Base-by-base conservation (phyloP, 805 yeast genomes). In the Metschnikowia bowlesiae region DNA sequence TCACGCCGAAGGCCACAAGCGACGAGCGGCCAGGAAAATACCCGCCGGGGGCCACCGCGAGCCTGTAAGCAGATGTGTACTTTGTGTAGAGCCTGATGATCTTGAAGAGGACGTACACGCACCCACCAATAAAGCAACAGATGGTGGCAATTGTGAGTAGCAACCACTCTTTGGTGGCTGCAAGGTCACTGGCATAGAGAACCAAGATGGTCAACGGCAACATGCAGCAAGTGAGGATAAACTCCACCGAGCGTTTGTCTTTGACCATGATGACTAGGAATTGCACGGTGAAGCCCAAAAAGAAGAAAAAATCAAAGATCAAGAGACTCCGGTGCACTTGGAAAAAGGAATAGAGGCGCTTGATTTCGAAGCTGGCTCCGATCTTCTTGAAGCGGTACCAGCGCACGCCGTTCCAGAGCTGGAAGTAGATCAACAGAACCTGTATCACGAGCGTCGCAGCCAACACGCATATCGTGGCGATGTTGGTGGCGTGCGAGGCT, bases 201-300 rank as follows among this genome's bases (percentile, higher is more conserved):
- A 74, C 53, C 6, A 71, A 30, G 3, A 78, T 56, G 3, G 81
- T 74, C 29, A 73, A 52, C 2, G 81, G 81, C 16, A 77, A 62
- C 41, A 75, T 77, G 14, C 70, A 65, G 34, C 76, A 66, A 0
- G 82, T 78, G 29, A 78, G 60, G 4, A 68, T 75, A 55, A 78
- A 77, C 57, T 78, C 81, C 18, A 61, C 64, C 13, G 75, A 74
- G 6, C 53, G 47, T 48, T 62, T 65, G 28, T 65, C 62, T 38
- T 63, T 56, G 11, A 76, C 62, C 64, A 78, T 73, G 37, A 77
- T 74, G 39, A 75, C 78, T 26, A 74, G 60, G 54, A 75, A 78
- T 56, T 78, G 82, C 30, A 77, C 65, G 2, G 80, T 75, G 61
- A 77, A 77, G 2, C 78, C 81, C 26, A 76, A 59, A 52, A 78